phyloP scores from a whole-genome alignment of 1,139 yeast genomes.

The Yamadazyma jaroonii region DNA sequence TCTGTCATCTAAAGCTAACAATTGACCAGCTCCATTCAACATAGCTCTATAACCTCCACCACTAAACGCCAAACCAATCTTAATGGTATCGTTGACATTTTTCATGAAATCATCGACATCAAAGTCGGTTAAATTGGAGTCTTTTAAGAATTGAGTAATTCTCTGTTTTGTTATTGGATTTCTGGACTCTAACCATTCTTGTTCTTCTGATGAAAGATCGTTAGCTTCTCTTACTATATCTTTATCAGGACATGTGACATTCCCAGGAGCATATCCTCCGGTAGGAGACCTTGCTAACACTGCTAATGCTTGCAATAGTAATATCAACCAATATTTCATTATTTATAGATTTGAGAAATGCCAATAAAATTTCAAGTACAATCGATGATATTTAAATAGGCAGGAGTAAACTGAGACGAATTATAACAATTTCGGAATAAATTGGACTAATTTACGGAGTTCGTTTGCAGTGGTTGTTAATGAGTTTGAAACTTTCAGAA shows the following conservation, averaged over 20 bases:
- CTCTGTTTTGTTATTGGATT: constrained; percentile 55
- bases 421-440: not conserved
- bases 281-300: constrained; percentile 33
- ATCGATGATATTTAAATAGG: too few relatives aligned
- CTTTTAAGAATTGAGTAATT: constrained; percentile 54
- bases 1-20: constrained; percentile 37
- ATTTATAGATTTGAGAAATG: not conserved
- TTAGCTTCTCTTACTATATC: constrained; percentile 22
- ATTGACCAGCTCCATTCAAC: constrained; percentile 45
- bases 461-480: too few relatives aligned
- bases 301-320: not conserved
- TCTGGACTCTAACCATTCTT: constrained; percentile 48
- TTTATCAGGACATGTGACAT: constrained; percentile 53
- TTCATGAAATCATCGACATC: constrained; percentile 53
- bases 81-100: constrained; percentile 29
- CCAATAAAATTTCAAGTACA: not conserved
- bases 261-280: constrained; percentile 67
- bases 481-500: too few relatives aligned
- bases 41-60: constrained; percentile 51
- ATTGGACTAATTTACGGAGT: not conserved
- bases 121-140: constrained; percentile 63
- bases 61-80: constrained; percentile 41
- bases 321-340: not conserved
- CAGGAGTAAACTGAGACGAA: not conserved
- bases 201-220: constrained; percentile 36